Evolutionary conservation across 1,284 basidiomycete species (phyloP).

Genomic region (Cutaneotrichosporon sp.): DNA sequence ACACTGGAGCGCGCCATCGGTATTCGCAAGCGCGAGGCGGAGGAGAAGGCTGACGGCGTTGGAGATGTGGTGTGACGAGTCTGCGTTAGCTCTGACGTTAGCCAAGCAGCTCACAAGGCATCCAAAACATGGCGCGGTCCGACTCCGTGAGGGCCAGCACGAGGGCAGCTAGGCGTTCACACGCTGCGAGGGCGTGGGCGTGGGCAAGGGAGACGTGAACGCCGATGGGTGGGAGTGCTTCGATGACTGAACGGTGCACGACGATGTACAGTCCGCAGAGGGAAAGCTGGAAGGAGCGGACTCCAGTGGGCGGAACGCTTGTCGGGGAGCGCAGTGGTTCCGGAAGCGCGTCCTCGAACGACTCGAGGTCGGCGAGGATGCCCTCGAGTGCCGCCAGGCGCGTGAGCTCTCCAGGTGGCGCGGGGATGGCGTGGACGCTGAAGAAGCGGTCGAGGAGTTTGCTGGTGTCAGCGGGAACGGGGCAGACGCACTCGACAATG

Average conservation of each 20-base stretch:
- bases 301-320: slow-evolving; percentile 22
- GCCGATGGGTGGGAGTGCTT: slow-evolving; percentile 13
- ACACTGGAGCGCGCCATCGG: background rate
- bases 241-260: slow-evolving; percentile 29
- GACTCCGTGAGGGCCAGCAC: slow-evolving; percentile 18
- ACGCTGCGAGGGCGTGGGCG: slow-evolving; percentile 17
- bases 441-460: slow-evolving; percentile 29
- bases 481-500: slow-evolving; percentile 30
- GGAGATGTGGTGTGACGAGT: slow-evolving; percentile 39
- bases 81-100: slow-evolving; percentile 19
- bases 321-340: slow-evolving; percentile 2
- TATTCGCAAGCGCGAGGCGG: slow-evolving; percentile 23
- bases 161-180: slow-evolving; percentile 24
- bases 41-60: slow-evolving; percentile 33
- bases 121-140: slow-evolving; percentile 35
- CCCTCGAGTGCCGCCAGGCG: slow-evolving; percentile 28
- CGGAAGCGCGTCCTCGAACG: slow-evolving; percentile 26
- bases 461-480: slow-evolving; percentile 10
- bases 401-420: slow-evolving; percentile 13
- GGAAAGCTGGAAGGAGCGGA: slow-evolving; percentile 38
- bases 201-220: slow-evolving; percentile 15
- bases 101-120: slow-evolving; percentile 31
- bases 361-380: slow-evolving; percentile 24
- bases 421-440: slow-evolving; percentile 24
- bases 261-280: slow-evolving; percentile 31